Base-by-base conservation (phyloP, 371 early-diverging fungal genomes). In the Catenaria anguillulae region DNA sequence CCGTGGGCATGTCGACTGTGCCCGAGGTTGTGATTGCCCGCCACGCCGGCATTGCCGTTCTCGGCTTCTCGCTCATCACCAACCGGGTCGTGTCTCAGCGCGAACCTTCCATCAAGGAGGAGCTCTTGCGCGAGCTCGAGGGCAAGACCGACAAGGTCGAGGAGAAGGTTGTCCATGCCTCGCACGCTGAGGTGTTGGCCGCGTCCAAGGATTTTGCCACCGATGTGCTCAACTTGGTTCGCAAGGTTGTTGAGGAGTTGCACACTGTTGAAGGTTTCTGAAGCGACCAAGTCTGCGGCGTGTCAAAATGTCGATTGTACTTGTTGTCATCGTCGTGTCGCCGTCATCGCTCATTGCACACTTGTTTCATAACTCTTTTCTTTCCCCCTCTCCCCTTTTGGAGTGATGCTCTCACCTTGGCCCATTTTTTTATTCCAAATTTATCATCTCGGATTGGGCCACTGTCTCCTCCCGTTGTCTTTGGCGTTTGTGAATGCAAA, bases 1-100 rank as follows among this genome's bases (percentile, higher is more conserved):
- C 82, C 24, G 95, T 92, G 17, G 96, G 96, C 43, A 96, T 96
- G 96, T 87, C 87, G 52, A 94, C 95, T n/a, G 84, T 90, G 3
- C 93, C 93, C 23, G 96, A 96, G 71, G 86, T 88, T n/a, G 72
- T 92, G n/a, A 81, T 89, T 40, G 95, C 94, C 23, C 82, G 86
- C 60, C 96, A 96, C 74, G 83, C 85, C 36, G 93, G 92, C 21
- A 78, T 96, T 67, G 77, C 83, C 65, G 89, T 92, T 1, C 73
- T 96, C 56, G 93, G 91, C 24, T 67, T 93, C 63, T 76, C 81
- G 60, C 77, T 96, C 62, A 83, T 94, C 63, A 92, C 96, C 55
- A 92, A 93, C 73, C 76, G 73, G 36, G 93, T 88, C 35, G 81
- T 85, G 34, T 66, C 73, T 60, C 78, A 85, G 24, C 73, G 78